Percentiles rank a stretch among this genome's conserved stretches.
phyloP scores from a whole-genome alignment of 2,329 filamentous ascomycete species.

The Alternaria incomplexa region DNA sequence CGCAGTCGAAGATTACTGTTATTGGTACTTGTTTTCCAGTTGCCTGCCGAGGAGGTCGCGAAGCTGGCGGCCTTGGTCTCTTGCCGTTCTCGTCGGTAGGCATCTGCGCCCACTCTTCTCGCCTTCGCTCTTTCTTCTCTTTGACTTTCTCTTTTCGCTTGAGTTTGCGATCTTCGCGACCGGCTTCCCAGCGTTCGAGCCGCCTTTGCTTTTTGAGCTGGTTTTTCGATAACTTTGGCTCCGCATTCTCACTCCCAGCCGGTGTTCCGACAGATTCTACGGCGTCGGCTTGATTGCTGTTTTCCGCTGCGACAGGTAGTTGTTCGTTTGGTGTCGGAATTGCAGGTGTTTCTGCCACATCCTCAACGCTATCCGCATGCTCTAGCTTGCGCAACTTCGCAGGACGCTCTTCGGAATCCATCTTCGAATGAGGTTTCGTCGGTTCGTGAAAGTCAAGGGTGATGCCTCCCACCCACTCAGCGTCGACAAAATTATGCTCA shows the following conservation, averaged over 20 bases:
- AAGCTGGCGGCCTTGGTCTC: constrained; percentile 21
- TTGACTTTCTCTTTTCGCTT: constrained; percentile 63
- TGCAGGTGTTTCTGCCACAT: constrained; percentile 14
- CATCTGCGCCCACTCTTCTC: constrained; percentile 52
- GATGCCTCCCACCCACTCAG: constrained; percentile 25
- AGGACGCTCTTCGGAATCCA: constrained; percentile 63
- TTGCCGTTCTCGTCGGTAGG: constrained; percentile 30
- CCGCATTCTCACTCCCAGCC: constrained; percentile 10
- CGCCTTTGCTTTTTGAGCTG: constrained; percentile 80
- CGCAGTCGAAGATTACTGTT: constrained; percentile 85
- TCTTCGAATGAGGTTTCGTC: constrained; percentile 34
- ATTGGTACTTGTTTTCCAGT: constrained; percentile 70
- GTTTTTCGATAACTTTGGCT: constrained; percentile 74
- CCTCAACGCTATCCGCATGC: constrained; percentile 29
- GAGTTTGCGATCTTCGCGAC: constrained; percentile 64
- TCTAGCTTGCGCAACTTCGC: constrained; percentile 62
- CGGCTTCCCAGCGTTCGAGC: constrained; percentile 76
- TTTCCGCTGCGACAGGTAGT: constrained; percentile 14
- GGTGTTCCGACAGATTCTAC: constrained; percentile 1
- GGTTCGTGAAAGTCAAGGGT: neutral
- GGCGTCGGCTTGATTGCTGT: constrained; percentile 11
- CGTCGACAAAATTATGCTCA: constrained; percentile 37
- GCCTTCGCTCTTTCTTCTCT: constrained; percentile 60
- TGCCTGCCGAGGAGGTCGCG: constrained; percentile 29
- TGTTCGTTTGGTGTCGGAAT: constrained; percentile 17